These are phyloP conservation scores for Xylariales sp. DNA, from an alignment of 2,329 filamentous ascomycete species.

Conservation along the genomic window DNA sequence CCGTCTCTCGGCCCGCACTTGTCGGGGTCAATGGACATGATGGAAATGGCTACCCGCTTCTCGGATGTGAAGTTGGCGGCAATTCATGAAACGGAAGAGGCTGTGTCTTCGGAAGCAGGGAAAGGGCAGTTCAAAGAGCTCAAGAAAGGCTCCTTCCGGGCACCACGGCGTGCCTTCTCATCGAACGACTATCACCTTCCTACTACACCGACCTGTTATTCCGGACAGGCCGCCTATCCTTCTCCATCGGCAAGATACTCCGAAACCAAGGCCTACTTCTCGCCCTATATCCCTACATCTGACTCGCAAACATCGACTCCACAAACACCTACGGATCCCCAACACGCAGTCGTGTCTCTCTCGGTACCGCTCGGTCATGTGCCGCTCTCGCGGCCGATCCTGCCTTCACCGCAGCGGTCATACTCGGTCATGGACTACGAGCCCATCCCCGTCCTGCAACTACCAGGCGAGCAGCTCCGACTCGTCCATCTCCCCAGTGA, in stretches of 20 bases:
- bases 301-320: constrained; percentile 7
- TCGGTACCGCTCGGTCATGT: constrained; percentile 6
- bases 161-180: constrained; percentile 26
- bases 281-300: neutral
- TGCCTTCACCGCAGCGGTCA: constrained; percentile 48
- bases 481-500: constrained; percentile 53
- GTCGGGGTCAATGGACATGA: constrained; percentile 18
- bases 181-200: constrained; percentile 22
- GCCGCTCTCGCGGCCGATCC: constrained; percentile 25
- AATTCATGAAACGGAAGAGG: constrained; percentile 13
- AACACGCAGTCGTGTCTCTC: neutral
- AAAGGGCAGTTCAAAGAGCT: constrained; percentile 6
- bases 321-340: constrained; percentile 19
- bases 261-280: constrained; percentile 8
- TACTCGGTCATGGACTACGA: constrained; percentile 59
- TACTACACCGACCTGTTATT: constrained; percentile 16
- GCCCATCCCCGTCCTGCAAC: constrained; percentile 46
- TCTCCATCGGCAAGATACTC: constrained; percentile 3
- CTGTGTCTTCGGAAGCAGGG: constrained; percentile 3
- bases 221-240: constrained; percentile 16
- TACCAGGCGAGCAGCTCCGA: constrained; percentile 39
- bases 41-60: constrained; percentile 23
- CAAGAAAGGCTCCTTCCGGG: constrained; percentile 12
- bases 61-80: constrained; percentile 20
- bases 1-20: constrained; percentile 19